phyloP scores from a whole-genome alignment of 2,329 filamentous ascomycete genomes.

The Macrophomina pseudophaseolina region DNA sequence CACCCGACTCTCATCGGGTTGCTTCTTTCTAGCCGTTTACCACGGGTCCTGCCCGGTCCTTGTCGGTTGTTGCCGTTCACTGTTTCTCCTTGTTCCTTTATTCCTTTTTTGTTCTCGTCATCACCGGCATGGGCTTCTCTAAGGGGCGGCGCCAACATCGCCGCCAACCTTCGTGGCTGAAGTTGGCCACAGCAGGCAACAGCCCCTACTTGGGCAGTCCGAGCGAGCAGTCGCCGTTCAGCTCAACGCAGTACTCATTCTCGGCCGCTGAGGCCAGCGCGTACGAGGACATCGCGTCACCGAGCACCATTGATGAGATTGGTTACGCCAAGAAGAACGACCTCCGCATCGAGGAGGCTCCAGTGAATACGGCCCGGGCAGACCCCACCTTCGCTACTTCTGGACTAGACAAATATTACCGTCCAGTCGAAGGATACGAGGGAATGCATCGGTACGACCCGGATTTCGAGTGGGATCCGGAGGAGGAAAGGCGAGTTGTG shows the following conservation, averaged over 20 bases:
- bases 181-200: conserved; percentile 6
- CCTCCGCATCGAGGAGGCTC: conserved; percentile 11
- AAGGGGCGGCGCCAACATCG: conserved; percentile 18
- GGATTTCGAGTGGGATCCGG: conserved; percentile 59
- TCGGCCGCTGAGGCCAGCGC: conserved; percentile 17
- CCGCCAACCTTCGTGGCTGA: conserved; percentile 18
- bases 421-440: conserved; percentile 63
- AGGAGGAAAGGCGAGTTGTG: conserved; percentile 62
- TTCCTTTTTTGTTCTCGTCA: not conserved
- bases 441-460: conserved; percentile 65
- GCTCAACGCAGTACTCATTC: conserved; percentile 23
- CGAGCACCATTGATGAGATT: conserved; percentile 9
- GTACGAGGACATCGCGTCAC: conserved; percentile 26
- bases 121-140: conserved; percentile 18
- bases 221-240: conserved; percentile 16
- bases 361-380: not conserved
- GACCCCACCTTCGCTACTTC: conserved; percentile 37
- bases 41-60: not conserved
- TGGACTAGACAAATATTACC: conserved; percentile 50
- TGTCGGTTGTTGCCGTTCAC: not conserved
- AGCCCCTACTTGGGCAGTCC: conserved; percentile 12
- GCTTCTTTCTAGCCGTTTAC: not conserved
- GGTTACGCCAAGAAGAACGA: conserved; percentile 25
- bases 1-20: conserved; percentile 7
- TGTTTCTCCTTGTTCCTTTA: not conserved